Conservation (phyloP, 2,329 filamentous ascomycete genomes). For the Calonectria naviculata region DNA sequence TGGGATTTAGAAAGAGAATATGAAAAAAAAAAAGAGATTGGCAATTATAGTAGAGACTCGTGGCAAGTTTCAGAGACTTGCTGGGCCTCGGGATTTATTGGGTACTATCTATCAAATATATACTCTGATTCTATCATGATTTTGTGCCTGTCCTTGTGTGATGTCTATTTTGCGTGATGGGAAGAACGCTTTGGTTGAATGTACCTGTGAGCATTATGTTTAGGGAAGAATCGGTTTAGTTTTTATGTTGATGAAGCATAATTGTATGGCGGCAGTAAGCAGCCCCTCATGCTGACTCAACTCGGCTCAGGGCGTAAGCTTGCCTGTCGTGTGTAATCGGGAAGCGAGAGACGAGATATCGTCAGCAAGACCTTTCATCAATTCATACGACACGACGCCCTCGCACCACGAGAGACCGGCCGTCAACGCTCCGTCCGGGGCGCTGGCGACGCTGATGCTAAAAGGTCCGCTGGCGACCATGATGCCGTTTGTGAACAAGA, state of each 20-base stretch:
- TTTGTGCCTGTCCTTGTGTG: neutral
- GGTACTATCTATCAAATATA: neutral
- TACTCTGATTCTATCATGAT: neutral
- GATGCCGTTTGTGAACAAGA: conserved; percentile 62
- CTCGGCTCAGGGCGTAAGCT: conserved; percentile 11
- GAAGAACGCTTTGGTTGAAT: too few species aligned
- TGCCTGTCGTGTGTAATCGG: conserved; percentile 38
- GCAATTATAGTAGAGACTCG: neutral
- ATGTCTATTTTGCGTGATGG: too few species aligned
- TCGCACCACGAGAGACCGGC: conserved; percentile 62
- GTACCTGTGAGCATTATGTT: too few species aligned
- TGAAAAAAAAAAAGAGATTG: conserved; percentile 7
- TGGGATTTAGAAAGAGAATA: neutral
- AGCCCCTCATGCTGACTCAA: too few species aligned
- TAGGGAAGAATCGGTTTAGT: too few species aligned
- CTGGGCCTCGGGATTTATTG: neutral
- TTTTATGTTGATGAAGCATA: neutral
- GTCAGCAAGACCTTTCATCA: conserved; percentile 50
- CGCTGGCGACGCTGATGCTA: conserved; percentile 59
- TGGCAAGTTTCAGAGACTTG: neutral
- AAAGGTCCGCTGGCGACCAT: conserved; percentile 56
- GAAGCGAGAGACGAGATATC: conserved; percentile 46
- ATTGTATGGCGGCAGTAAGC: neutral
- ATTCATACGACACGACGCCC: conserved; percentile 49
- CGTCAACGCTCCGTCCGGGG: conserved; percentile 52